Evolutionary conservation across 225 moss, liverwort and hornwort genomes (phyloP).

Genomic region (Takakia lepidozioides): DNA sequence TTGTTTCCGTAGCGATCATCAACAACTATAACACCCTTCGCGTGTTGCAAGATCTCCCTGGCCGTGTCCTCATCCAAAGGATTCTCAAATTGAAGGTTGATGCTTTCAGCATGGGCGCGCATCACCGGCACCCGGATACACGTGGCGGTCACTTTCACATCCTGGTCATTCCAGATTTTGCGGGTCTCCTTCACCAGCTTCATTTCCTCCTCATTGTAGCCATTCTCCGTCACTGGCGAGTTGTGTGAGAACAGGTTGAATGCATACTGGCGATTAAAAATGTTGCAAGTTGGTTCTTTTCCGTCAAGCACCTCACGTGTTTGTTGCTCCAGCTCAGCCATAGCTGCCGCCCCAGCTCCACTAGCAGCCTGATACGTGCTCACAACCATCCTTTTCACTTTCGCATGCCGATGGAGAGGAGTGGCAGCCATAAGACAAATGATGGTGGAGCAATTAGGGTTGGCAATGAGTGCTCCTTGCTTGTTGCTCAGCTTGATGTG

Average conservation of each 20-base stretch:
- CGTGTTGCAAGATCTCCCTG: conserved; percentile 53
- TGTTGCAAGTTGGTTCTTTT: conserved; percentile 85
- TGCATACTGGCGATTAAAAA: conserved; percentile 82
- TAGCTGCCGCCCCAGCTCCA: conserved; percentile 96
- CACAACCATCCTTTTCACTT: conserved; percentile 97
- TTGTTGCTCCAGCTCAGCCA: conserved; percentile 93
- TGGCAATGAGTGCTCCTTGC: conserved; percentile 87
- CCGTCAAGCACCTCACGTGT: conserved; percentile 86
- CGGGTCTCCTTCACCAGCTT: conserved; percentile 95
- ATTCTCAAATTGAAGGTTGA: conserved; percentile 86
- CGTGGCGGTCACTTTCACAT: conserved; percentile 84
- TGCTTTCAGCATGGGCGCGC: conserved; percentile 95
- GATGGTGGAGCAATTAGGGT: conserved; percentile 98
- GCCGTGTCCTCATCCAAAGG: conserved; percentile 76
- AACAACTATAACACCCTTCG: conserved; percentile 68
- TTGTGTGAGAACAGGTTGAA: conserved; percentile 98
- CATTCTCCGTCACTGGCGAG: conserved; percentile 73
- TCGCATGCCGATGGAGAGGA: conserved; percentile 88
- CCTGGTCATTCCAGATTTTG: conserved; percentile 83
- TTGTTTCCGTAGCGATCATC: conserved; percentile 84
- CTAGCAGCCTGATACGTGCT: conserved; percentile 99
- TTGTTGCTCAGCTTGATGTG: conserved; percentile 82
- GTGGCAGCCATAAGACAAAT: conserved; percentile 95
- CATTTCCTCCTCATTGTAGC: conserved; percentile 99
- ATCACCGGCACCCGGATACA: conserved; percentile 92